These are phyloP conservation scores for Camellia lanceoleosa DNA, from an alignment of 148 eudicot genomes.

Conservation along the genomic window DNA sequence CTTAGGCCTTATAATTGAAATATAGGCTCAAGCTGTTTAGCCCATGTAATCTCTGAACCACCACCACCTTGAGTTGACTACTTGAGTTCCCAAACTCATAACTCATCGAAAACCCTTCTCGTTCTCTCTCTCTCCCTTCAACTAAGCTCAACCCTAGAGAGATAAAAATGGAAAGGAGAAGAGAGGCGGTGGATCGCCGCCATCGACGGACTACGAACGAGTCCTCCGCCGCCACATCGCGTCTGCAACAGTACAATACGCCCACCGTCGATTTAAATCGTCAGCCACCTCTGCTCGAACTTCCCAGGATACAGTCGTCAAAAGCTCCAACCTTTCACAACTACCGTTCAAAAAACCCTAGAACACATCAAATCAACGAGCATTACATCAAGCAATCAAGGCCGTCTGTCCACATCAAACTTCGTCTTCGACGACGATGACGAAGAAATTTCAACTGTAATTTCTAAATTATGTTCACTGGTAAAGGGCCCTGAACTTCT, in stretches of 20 bases:
- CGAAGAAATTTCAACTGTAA: constrained; percentile 1
- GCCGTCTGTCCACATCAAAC: constrained; percentile 5
- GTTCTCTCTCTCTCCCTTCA: neutral
- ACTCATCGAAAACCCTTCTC: neutral
- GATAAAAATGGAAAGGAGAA: constrained; percentile 1
- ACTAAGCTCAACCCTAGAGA: neutral
- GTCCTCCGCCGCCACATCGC: constrained; percentile 32
- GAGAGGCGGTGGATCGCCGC: constrained; percentile 5
- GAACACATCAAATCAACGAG: neutral
- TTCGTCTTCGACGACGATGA: neutral
- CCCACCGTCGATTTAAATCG: constrained; percentile 29
- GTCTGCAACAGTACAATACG: constrained; percentile 1
- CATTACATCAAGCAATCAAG: neutral
- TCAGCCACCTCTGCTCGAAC: constrained; percentile 26
- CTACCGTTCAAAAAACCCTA: constrained; percentile 17
- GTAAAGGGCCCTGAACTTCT: constrained; percentile 84
- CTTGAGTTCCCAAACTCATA: too few relatives aligned
- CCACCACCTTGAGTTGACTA: too few relatives aligned
- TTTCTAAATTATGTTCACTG: neutral
- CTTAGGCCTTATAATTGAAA: too few relatives aligned
- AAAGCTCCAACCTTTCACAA: constrained; percentile 30
- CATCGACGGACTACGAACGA: constrained; percentile 7
- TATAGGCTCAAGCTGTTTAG: too few relatives aligned
- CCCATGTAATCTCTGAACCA: too few relatives aligned
- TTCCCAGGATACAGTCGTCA: constrained; percentile 29